Evolutionary conservation across 1,284 basidiomycete genomes (phyloP).

Genomic region (Paramarasmius palmivorus): DNA sequence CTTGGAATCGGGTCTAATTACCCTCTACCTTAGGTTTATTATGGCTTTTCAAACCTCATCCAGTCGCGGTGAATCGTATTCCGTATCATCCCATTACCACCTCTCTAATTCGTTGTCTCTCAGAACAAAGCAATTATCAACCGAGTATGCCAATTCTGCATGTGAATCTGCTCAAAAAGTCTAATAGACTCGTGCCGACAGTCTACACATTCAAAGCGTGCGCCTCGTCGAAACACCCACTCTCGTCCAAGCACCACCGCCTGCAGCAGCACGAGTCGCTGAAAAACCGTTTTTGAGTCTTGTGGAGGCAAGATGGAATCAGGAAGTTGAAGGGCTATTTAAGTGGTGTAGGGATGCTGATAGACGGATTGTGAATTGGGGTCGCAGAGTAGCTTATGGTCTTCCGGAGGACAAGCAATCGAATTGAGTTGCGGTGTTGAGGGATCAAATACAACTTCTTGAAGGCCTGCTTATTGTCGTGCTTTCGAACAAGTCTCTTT

Average conservation of each 20-base stretch:
- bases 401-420: not conserved
- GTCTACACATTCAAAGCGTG: conserved; percentile 46
- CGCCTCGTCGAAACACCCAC: conserved; percentile 48
- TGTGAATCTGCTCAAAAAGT: not conserved
- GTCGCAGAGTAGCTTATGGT: conserved; percentile 26
- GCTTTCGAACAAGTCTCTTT: too few relatives aligned
- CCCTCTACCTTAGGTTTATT: conserved; percentile 42
- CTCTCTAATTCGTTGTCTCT: not conserved
- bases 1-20: not conserved
- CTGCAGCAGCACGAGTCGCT: conserved; percentile 50
- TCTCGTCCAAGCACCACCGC: conserved; percentile 41
- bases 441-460: too few relatives aligned
- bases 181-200: conserved; percentile 21
- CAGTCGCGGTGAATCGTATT: conserved; percentile 42
- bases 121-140: conserved; percentile 52
- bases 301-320: conserved; percentile 53
- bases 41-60: conserved; percentile 61
- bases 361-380: conserved; percentile 41
- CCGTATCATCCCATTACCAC: conserved; percentile 1
- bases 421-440: too few relatives aligned
- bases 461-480: too few relatives aligned
- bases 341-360: conserved; percentile 42
- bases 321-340: conserved; percentile 44
- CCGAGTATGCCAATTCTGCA: conserved; percentile 41
- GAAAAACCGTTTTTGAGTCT: conserved; percentile 41